Evolutionary conservation across 345 rosid species (phyloP).

Genomic region (Eucalyptus rudis): DNA sequence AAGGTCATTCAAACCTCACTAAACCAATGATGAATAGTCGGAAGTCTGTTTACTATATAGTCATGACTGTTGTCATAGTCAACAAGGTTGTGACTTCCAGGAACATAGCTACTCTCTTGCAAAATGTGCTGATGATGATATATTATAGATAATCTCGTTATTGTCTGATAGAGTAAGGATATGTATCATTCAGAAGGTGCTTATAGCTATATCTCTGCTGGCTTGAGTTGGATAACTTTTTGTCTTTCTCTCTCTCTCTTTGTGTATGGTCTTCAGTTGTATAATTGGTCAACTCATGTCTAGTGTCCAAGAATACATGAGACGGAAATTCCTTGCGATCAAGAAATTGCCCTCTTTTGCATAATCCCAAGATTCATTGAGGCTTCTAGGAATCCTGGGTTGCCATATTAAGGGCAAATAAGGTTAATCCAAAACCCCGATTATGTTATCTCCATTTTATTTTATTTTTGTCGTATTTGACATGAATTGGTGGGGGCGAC

Average conservation of each 20-base stretch:
- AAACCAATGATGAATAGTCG: not conserved
- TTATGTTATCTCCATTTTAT: not conserved
- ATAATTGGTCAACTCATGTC: not conserved
- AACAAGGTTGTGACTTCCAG: not conserved
- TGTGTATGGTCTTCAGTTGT: not conserved
- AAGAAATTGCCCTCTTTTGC: not conserved
- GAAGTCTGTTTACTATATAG: not conserved
- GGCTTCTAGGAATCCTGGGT: not conserved
- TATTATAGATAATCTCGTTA: not conserved
- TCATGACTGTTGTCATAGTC: not conserved
- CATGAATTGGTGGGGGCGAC: not conserved
- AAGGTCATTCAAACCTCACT: not conserved
- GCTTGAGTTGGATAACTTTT: not conserved
- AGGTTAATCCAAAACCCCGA: not conserved
- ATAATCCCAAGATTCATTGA: not conserved
- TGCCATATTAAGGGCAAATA: not conserved
- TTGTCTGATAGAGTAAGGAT: not conserved
- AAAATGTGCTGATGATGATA: not conserved
- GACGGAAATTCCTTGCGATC: not conserved
- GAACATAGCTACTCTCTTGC: not conserved
- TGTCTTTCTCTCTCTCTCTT: not conserved
- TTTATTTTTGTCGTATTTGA: not conserved
- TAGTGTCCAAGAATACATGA: not conserved
- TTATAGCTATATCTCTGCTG: not conserved
- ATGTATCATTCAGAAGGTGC: not conserved